Percentiles rank a stretch among this genome's conserved stretches.
phyloP scores from a whole-genome alignment of 73 alveolate genomes.

The Stentor coeruleus region DNA sequence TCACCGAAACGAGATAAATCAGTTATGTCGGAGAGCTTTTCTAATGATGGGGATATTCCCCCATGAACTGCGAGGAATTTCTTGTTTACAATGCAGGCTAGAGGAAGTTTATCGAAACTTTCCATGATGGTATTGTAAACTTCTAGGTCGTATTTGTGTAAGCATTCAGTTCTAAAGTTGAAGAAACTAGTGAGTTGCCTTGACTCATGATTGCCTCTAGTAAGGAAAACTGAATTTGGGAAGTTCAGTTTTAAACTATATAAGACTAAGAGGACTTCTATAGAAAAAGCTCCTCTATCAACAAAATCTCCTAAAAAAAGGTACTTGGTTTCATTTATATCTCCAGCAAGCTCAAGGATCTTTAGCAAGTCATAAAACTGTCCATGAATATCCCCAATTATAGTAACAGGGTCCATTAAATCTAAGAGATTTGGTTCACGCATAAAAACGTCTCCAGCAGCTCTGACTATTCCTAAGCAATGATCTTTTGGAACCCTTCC shows the following conservation, averaged over 20 bases:
- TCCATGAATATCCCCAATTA: slow-evolving; percentile 82
- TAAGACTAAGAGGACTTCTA: slow-evolving; percentile 43
- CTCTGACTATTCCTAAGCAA: slow-evolving; percentile 26
- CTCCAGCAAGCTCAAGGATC: slow-evolving; percentile 62
- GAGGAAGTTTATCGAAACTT: slow-evolving; percentile 63
- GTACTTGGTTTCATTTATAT: slow-evolving; percentile 67
- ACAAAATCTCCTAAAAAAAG: slow-evolving; percentile 83
- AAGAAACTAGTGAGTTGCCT: background rate
- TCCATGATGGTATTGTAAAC: slow-evolving; percentile 69
- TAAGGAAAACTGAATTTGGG: slow-evolving; percentile 57
- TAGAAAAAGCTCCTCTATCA: slow-evolving; percentile 70
- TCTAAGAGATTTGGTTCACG: slow-evolving; percentile 56
- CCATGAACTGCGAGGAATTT: slow-evolving; percentile 79
- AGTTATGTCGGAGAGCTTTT: slow-evolving; percentile 51
- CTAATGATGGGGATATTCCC: slow-evolving; percentile 76
- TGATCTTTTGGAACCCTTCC: slow-evolving; percentile 33
- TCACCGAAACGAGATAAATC: slow-evolving; percentile 56
- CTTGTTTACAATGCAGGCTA: slow-evolving; percentile 55
- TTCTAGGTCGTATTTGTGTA: slow-evolving; percentile 69
- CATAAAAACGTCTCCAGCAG: slow-evolving; percentile 31
- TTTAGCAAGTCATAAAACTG: slow-evolving; percentile 75
- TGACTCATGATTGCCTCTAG: slow-evolving; percentile 86
- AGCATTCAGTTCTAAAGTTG: slow-evolving; percentile 40
- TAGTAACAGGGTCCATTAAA: slow-evolving; percentile 60
- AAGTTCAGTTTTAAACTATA: slow-evolving; percentile 51